Conservation (phyloP, 1,284 basidiomycete genomes). For the Dichomitus squalens region DNA sequence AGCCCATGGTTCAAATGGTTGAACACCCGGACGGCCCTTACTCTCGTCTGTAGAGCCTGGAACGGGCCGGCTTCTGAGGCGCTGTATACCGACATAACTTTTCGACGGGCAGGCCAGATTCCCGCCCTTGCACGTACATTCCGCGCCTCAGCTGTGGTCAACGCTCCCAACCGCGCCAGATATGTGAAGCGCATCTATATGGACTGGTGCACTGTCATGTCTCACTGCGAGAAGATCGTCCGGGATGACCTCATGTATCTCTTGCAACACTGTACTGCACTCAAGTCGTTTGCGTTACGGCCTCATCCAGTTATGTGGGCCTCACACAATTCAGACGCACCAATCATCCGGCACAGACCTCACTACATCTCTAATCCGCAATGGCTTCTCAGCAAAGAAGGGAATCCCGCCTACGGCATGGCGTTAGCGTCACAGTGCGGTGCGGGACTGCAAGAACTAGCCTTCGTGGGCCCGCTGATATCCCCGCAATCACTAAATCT, state of each 20-base stretch:
- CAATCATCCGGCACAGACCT: too few relatives aligned
- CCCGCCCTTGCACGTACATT: conserved; percentile 1
- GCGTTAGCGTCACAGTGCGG: too few relatives aligned
- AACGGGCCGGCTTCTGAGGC: conserved; percentile 1
- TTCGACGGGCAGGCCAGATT: conserved; percentile 6
- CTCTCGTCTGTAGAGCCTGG: conserved; percentile 5
- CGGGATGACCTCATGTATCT: not conserved
- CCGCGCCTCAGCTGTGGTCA: not conserved
- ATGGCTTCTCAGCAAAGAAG: too few relatives aligned
- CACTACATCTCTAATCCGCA: too few relatives aligned
- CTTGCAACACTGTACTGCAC: not conserved
- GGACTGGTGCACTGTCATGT: not conserved
- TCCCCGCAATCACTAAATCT: too few relatives aligned
- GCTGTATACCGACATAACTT: conserved; percentile 4
- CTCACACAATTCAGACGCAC: too few relatives aligned
- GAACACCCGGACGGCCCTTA: not conserved
- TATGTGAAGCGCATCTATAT: conserved; percentile 1
- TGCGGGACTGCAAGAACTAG: too few relatives aligned
- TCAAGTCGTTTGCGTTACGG: not conserved
- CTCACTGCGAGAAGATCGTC: not conserved
- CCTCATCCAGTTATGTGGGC: not conserved
- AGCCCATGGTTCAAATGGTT: conserved; percentile 1
- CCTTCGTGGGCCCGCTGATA: too few relatives aligned
- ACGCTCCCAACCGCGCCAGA: not conserved
- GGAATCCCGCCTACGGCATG: too few relatives aligned